Evolutionary conservation across 1,139 yeast species (phyloP).

Genomic region (Pneumocystis oryctolagi): DNA sequence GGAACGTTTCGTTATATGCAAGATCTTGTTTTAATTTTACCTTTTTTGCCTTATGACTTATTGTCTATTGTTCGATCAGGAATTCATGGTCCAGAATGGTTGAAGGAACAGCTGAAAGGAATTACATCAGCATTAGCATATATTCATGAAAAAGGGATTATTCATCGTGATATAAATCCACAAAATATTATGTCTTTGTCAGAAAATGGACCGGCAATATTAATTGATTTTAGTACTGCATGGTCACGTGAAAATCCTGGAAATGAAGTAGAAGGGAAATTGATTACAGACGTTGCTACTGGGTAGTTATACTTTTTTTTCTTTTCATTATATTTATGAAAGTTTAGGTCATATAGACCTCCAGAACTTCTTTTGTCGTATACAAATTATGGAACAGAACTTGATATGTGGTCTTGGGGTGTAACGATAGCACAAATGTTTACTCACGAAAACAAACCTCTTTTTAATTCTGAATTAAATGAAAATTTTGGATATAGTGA

Average conservation of each 20-base stretch:
- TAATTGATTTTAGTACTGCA: constrained; percentile 1
- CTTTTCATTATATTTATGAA: background rate
- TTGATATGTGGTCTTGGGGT: constrained; percentile 2
- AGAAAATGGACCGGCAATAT: background rate
- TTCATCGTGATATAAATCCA: constrained; percentile 92
- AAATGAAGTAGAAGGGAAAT: background rate
- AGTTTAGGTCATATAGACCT: background rate
- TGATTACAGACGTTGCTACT: background rate
- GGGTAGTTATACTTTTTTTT: background rate
- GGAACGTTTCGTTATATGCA: background rate
- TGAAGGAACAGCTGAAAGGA: background rate
- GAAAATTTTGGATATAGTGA: background rate
- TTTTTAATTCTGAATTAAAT: background rate
- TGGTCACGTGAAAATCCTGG: background rate
- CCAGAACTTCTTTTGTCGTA: constrained; percentile 1
- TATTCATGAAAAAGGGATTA: constrained; percentile 88
- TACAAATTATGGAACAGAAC: background rate
- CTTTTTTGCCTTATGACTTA: background rate
- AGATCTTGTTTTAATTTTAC: background rate
- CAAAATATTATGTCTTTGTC: constrained; percentile 58
- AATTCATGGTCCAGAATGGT: background rate
- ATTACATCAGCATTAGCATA: constrained; percentile 40
- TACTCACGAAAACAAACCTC: background rate
- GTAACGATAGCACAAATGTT: background rate
- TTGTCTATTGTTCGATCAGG: background rate